Evolutionary conservation across 2,329 filamentous ascomycete species (phyloP).

Genomic region (Claviceps monticola): DNA sequence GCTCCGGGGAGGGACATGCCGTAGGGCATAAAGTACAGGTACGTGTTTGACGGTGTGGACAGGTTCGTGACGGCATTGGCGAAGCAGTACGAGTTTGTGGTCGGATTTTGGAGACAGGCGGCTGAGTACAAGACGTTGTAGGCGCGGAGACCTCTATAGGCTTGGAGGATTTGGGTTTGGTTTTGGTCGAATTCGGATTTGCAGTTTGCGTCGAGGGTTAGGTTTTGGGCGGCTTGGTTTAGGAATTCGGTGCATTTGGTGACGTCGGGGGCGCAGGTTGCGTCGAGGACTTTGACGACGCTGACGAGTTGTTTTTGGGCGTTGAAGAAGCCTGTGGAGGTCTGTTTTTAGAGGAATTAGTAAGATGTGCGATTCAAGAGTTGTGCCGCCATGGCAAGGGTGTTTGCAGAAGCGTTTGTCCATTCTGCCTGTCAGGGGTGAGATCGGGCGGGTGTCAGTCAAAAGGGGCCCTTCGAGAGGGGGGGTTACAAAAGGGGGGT

Average conservation of each 20-base stretch:
- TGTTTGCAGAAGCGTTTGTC: too few relatives aligned
- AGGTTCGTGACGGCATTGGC: conserved; percentile 71
- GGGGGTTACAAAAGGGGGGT: too few relatives aligned
- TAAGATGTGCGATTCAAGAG: neutral
- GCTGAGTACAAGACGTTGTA: conserved; percentile 71
- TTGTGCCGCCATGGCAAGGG: too few relatives aligned
- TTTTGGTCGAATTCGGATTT: conserved; percentile 51
- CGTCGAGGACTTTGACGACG: conserved; percentile 67
- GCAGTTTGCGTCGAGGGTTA: conserved; percentile 53
- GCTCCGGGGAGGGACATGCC: conserved; percentile 55
- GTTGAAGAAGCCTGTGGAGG: conserved; percentile 73
- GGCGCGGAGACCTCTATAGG: conserved; percentile 60
- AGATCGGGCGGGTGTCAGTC: too few relatives aligned
- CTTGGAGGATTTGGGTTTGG: conserved; percentile 59
- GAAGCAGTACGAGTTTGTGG: conserved; percentile 61
- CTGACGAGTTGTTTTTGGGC: conserved; percentile 55
- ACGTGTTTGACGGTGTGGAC: conserved; percentile 55
- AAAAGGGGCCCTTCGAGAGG: too few relatives aligned
- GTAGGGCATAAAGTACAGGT: conserved; percentile 75
- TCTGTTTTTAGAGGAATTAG: conserved; percentile 33
- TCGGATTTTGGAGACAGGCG: conserved; percentile 59
- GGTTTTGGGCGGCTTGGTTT: conserved; percentile 46
- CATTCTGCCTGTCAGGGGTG: too few relatives aligned
- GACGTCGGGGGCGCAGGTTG: conserved; percentile 57
- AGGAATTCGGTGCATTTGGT: conserved; percentile 53